Evolutionary conservation across 2,329 filamentous ascomycete species (phyloP), one percentile per base, ranked within the genome.

Genomic region (Lachnellula suecica): DNA sequence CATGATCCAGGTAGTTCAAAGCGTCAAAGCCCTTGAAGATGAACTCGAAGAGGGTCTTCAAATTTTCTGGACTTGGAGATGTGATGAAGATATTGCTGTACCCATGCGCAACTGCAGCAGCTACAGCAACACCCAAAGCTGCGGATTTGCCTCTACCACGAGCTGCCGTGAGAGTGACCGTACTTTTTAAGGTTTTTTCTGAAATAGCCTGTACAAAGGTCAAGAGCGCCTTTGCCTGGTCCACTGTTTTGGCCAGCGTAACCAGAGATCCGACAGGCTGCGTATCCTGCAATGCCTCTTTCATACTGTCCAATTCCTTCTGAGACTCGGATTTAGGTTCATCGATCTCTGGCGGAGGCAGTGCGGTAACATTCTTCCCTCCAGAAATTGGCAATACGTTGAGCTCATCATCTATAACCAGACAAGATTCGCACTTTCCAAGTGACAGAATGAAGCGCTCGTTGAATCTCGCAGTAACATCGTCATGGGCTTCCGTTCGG

Each of bases 71-170:
- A 56, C 91, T 97, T 0, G 93, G 93, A 1, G 93, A 97, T 1
- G 94, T 99, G 68, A 99, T 96, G 73, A 99, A 99, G 65, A 99
- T 96, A 71, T 99, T 99, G 76, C 91, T 96, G 73, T 99, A 99
- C 23, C 94, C 94, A 68, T 97, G 89, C 1, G 94, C 93, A 41
- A 99, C 83, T 1, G 95, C 95, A 2, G 94, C 91, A 3, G 94
- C 94, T 40, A 99, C 88, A 3, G 94, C 91, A 47, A 99, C 87
- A 72, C 94, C 94, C 65, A 99, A 81, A 23, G 94, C 94, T 17
- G 94, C 95, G 19, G 94, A 99, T 74, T 99, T 99, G 73, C 94
- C 94, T 65, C 94, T 87, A 71, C 94, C 94, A 84, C 94, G 85
- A 34, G 88, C 93, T 17, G 94, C 94, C 10, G 94, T 99, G 61